Percentiles rank a stretch among this genome's conserved stretches.
These are phyloP conservation scores for Nyctanthes arbortristis DNA, from an alignment of 257 asterid genomes.

Conservation along the genomic window DNA sequence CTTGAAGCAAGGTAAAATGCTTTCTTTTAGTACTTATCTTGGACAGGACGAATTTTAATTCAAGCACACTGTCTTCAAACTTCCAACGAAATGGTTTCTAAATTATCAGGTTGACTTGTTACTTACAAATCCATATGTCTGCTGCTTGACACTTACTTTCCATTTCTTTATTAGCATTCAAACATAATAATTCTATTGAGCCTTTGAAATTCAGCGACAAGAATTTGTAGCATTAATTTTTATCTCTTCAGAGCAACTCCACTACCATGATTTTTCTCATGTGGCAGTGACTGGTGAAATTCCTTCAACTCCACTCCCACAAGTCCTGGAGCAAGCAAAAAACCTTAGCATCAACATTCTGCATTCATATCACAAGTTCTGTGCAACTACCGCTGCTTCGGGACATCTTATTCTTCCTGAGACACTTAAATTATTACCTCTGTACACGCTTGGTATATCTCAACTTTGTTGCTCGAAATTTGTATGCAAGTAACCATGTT, in stretches of 20 bases:
- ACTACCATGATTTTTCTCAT: slow-evolving; percentile 27
- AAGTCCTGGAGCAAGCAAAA: slow-evolving; percentile 84
- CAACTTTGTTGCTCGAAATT: slow-evolving; percentile 22
- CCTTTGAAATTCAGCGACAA: too few species aligned
- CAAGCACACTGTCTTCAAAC: too few species aligned
- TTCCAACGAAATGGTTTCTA: too few species aligned
- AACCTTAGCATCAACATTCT: slow-evolving; percentile 82
- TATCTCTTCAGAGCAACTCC: slow-evolving; percentile 2
- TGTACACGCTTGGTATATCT: slow-evolving; percentile 81
- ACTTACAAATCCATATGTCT: too few species aligned
- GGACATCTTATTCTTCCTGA: slow-evolving; percentile 99
- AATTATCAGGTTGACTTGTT: too few species aligned
- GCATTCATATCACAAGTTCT: slow-evolving; percentile 87
- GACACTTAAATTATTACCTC: slow-evolving; percentile 94
- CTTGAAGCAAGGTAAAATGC: slow-evolving; percentile 75
- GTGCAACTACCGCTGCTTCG: slow-evolving; percentile 92
- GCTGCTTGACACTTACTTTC: too few species aligned
- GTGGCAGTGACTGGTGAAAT: slow-evolving; percentile 81
- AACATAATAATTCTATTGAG: too few species aligned
- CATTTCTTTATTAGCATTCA: too few species aligned
- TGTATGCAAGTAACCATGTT: slow-evolving; percentile 10
- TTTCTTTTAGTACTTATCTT: slow-evolving; percentile 23
- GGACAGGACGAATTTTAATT: too few species aligned
- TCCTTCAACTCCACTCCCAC: slow-evolving; percentile 73
- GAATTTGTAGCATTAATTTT: neutral